Evolutionary conservation across 495 filamentous ascomycete species (phyloP).

Genomic region (Neurospora sp.): DNA sequence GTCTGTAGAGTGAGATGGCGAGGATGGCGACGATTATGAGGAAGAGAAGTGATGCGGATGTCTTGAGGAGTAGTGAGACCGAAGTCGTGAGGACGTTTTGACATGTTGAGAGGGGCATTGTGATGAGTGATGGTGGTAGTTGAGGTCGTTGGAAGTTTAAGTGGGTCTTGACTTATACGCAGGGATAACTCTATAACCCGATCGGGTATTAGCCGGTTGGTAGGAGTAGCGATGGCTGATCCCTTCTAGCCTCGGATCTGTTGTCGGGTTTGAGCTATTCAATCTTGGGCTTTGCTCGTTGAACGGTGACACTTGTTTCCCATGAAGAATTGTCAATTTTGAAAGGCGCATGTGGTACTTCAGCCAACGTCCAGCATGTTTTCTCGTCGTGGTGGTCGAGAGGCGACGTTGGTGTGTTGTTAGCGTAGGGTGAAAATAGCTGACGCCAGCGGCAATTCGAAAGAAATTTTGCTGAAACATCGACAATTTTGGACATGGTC

Average conservation of each 20-base stretch:
- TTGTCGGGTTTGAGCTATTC: not conserved
- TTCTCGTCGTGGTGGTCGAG: not conserved
- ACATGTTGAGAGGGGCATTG: not conserved
- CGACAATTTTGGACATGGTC: not conserved
- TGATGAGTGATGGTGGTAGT: not conserved
- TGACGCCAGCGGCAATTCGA: not conserved
- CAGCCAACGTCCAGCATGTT: not conserved
- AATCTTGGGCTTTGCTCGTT: not conserved
- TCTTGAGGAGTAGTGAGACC: not conserved
- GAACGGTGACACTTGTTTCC: not conserved
- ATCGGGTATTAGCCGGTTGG: not conserved
- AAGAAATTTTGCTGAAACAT: not conserved
- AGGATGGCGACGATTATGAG: not conserved
- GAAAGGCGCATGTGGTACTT: not conserved
- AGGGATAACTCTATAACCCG: not conserved
- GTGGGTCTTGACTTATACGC: not conserved
- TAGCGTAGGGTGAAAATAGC: not conserved
- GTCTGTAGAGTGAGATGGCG: slow-evolving; percentile 8
- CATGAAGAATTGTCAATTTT: not conserved
- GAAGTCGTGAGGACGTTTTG: not conserved
- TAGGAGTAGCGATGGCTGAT: not conserved
- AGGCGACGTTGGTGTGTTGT: not conserved
- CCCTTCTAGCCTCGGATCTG: not conserved
- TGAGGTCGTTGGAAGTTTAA: not conserved
- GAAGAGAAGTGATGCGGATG: not conserved